Evolutionary conservation across 441 rosid species (phyloP).

Genomic region (Pelargonium cotyledonis): DNA sequence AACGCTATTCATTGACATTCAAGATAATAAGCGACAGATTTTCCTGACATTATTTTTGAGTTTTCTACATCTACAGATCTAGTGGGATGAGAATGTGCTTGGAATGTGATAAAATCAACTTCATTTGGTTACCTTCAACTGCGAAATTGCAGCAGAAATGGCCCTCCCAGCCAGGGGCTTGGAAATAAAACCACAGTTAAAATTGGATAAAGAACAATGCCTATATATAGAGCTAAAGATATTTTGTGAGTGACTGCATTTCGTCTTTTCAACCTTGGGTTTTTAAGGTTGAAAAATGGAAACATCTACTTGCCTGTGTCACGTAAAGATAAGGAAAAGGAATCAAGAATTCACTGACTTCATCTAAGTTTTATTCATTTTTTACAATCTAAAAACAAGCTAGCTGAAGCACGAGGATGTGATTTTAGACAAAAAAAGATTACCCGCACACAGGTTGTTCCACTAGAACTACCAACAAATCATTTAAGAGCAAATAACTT

Average conservation of each 20-base stretch:
- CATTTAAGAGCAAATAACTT: slow-evolving; percentile 10
- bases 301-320: no score
- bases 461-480: not conserved
- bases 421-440: not conserved
- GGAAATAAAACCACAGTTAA: no score
- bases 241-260: no score
- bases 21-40: not conserved
- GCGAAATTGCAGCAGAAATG: slow-evolving; percentile 72
- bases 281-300: no score
- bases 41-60: not conserved
- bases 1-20: not conserved
- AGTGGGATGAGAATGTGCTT: no score
- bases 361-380: no score
- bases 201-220: not conserved
- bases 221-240: not conserved
- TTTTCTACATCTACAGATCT: not conserved
- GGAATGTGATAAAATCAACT: not conserved
- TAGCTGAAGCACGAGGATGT: not conserved
- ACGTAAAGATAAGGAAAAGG: no score
- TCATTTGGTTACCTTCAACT: slow-evolving; percentile 60
- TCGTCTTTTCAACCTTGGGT: no score
- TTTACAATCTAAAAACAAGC: not conserved
- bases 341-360: not conserved
- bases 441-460: not conserved
- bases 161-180: slow-evolving; percentile 99